Evolutionary conservation across 305 asterid species (phyloP).

Genomic region (Euphrasia arctica): DNA sequence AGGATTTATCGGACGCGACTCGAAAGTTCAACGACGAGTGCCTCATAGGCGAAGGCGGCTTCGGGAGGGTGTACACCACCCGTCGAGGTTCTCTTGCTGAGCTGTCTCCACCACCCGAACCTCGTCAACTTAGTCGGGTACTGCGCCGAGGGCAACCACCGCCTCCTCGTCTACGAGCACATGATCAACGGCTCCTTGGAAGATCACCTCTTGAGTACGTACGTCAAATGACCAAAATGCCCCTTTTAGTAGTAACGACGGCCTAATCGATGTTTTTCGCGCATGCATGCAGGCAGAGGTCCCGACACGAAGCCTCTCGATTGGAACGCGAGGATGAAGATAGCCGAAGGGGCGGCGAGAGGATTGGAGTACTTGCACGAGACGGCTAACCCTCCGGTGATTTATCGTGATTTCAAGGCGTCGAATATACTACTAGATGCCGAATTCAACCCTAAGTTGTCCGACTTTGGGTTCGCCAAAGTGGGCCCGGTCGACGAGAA

Average conservation of each 20-base stretch:
- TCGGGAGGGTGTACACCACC: constrained; percentile 76
- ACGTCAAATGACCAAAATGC: too few species aligned
- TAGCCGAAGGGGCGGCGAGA: constrained; percentile 49
- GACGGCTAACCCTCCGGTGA: constrained; percentile 45
- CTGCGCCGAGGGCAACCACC: constrained; percentile 76
- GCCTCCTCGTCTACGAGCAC: constrained; percentile 71
- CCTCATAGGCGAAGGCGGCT: constrained; percentile 89
- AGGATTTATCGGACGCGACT: constrained; percentile 53
- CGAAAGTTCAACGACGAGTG: constrained; percentile 41
- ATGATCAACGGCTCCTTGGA: constrained; percentile 77
- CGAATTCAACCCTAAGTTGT: constrained; percentile 40
- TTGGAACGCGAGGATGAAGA: constrained; percentile 48
- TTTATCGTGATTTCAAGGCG: constrained; percentile 52
- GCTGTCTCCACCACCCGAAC: constrained; percentile 75
- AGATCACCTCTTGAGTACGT: constrained; percentile 86
- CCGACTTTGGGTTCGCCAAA: constrained; percentile 56
- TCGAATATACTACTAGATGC: constrained; percentile 45
- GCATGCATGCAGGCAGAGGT: constrained; percentile 30
- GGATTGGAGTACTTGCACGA: constrained; percentile 52
- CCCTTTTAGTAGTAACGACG: too few species aligned
- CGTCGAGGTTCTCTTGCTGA: constrained; percentile 78
- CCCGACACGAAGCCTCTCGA: constrained; percentile 34
- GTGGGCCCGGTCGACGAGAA: constrained; percentile 38
- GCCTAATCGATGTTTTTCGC: too few species aligned
- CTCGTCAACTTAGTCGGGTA: constrained; percentile 85